A percentile compares a stretch with the other conserved stretches of the same genome.
These are phyloP conservation scores for Solanum habrochaites DNA, from an alignment of 257 asterid species.

Conservation along the genomic window DNA sequence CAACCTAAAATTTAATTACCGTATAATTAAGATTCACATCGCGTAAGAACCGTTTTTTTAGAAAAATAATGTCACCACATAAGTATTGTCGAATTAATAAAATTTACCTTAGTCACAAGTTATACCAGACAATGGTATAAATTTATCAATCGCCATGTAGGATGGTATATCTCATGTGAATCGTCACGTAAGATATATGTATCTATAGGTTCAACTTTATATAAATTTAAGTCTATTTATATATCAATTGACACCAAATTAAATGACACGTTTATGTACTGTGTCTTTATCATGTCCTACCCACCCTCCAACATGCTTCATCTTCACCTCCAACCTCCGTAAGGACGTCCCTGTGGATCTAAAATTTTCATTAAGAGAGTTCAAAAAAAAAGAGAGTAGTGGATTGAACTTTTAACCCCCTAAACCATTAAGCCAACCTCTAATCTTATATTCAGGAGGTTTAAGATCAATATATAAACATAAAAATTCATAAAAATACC, in stretches of 20 bases:
- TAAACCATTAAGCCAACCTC: too few species aligned
- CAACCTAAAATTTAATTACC: not conserved
- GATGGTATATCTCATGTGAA: too few species aligned
- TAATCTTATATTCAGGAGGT: too few species aligned
- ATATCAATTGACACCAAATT: too few species aligned
- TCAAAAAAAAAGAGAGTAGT: too few species aligned
- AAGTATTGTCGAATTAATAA: not conserved
- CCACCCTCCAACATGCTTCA: not conserved
- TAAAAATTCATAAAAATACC: too few species aligned
- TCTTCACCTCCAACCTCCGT: not conserved
- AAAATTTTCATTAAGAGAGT: too few species aligned
- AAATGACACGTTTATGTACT: too few species aligned
- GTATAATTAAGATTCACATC: not conserved
- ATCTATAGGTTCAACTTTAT: rapidly evolving
- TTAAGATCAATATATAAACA: too few species aligned
- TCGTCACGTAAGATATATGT: not conserved
- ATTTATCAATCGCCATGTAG: not conserved
- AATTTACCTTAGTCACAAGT: not conserved
- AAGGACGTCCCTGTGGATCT: not conserved
- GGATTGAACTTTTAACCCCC: too few species aligned
- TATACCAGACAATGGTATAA: not conserved
- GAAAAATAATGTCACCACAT: not conserved
- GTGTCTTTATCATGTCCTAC: not conserved
- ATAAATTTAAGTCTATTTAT: too few species aligned
- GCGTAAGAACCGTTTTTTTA: not conserved